These are phyloP conservation scores for Talaromyces wortmannii DNA, from an alignment of 495 filamentous ascomycete genomes.

Conservation along the genomic window DNA sequence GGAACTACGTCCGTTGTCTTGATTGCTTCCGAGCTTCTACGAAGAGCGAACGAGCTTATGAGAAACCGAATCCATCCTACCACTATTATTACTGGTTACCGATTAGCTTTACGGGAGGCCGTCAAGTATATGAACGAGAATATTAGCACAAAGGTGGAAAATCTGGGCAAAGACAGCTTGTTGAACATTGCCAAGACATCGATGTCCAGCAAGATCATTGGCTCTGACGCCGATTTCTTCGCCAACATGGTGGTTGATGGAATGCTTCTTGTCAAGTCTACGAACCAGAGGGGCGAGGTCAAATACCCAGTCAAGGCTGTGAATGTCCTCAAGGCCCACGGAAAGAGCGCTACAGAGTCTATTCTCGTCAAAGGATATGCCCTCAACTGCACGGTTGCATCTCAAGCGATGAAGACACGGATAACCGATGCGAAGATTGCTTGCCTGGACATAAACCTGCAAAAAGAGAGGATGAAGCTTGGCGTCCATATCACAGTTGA, in stretches of 20 bases:
- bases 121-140: conserved; percentile 99
- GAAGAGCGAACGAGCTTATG: conserved; percentile 94
- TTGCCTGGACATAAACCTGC: conserved; percentile 94
- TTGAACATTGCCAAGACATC: conserved; percentile 97
- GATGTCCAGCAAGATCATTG: conserved; percentile 99
- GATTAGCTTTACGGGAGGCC: conserved; percentile 89
- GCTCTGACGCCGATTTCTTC: conserved; percentile 93
- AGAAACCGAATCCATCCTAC: conserved; percentile 99
- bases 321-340: conserved; percentile 96
- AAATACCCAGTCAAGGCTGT: conserved; percentile 99
- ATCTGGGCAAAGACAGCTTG: conserved; percentile 79
- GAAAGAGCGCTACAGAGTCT: conserved; percentile 84
- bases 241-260: conserved; percentile 95
- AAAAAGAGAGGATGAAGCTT: conserved; percentile 98
- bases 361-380: conserved; percentile 94
- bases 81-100: conserved; percentile 97
- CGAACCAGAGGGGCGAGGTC: conserved; percentile 78
- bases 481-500: conserved; percentile 98
- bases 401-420: conserved; percentile 94
- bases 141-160: conserved; percentile 88
- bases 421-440: conserved; percentile 94
- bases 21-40: conserved; percentile 91
- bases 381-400: conserved; percentile 97
- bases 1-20: conserved; percentile 97
- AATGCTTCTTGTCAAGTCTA: conserved; percentile 89